Evolutionary conservation across 805 yeast species (phyloP), one percentile per base, ranked within the genome.

Genomic region (Candida suzukii): DNA sequence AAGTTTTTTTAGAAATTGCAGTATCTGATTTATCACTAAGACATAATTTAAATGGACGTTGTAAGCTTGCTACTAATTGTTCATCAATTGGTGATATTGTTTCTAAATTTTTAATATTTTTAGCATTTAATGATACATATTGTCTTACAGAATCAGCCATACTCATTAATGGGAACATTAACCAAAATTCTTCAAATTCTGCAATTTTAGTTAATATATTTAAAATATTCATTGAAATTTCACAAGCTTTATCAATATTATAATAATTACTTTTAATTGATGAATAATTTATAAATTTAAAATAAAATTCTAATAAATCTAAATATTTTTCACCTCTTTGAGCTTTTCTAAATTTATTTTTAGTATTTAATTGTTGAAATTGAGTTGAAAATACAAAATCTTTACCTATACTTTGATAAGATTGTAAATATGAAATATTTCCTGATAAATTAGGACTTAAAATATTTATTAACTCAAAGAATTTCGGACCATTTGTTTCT

Each of bases 11-110:
- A 45, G 82, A 75, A 0, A 37, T 39, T 18, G 58, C 37, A 22
- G 73, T 73, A n/a, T 76, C 73, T 45, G 78, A 78, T 43, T 90
- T 72, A 59, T 88, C 96, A 47, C 84, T 85, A 35, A 88, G 66
- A 46, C 95, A 85, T 4, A 83, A 56, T 43, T 83, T 85, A 63
- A 87, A 83, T 7, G 90, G 74, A 45, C 78, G 71, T 58, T 87
- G 88, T 41, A 88, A 68, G 2, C 51, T 53, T 33, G 55, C 55
- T 3, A 60, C 60, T 31, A 56, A 45, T 41, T 45, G 44, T 43
- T 54, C 67, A 34, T 54, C 57, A 26, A 50, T 33, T 7, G 53
- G 24, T 27, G 31, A 50, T 20, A 40, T 40, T 32, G 35, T 29
- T 14, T 16, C n/a, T 17, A 18, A 17, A 7, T 16, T 29, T n/a